Conservation (phyloP, 2,329 filamentous ascomycete species). For the Knufia fluminis region DNA sequence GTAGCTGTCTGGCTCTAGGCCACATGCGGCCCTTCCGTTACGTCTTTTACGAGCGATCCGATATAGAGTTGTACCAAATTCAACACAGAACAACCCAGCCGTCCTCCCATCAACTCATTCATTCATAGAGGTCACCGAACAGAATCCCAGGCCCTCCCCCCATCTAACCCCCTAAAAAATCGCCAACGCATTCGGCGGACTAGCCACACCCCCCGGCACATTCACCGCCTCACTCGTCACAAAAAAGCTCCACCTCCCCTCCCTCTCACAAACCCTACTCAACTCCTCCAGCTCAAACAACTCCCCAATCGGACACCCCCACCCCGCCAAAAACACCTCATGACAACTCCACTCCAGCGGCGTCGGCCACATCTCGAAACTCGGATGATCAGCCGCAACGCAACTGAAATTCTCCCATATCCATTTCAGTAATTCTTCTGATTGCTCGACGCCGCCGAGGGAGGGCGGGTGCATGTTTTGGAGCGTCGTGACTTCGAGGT, state of each 20-base stretch:
- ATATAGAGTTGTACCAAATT: no score
- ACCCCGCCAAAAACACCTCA: slow-evolving; percentile 25
- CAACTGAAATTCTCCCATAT: slow-evolving; percentile 31
- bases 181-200: slow-evolving; percentile 23
- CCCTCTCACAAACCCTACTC: slow-evolving; percentile 29
- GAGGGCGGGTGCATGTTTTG: slow-evolving; percentile 16
- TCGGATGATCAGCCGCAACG: slow-evolving; percentile 28
- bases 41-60: no score
- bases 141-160: no score
- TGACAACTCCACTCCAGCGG: slow-evolving; percentile 22
- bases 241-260: slow-evolving; percentile 39
- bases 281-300: slow-evolving; percentile 34
- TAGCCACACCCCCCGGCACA: slow-evolving; percentile 23
- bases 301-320: slow-evolving; percentile 27
- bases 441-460: slow-evolving; percentile 27
- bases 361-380: slow-evolving; percentile 25
- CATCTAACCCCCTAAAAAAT: slow-evolving; percentile 23
- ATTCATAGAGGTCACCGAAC: no score
- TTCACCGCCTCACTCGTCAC: slow-evolving; percentile 31
- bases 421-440: slow-evolving; percentile 28
- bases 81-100: no score
- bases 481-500: slow-evolving; percentile 17
- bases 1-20: no score
- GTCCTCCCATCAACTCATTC: no score
- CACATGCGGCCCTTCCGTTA: no score